Base-by-base conservation (phyloP, 805 yeast genomes). In the Myxozyma kluyveri region DNA sequence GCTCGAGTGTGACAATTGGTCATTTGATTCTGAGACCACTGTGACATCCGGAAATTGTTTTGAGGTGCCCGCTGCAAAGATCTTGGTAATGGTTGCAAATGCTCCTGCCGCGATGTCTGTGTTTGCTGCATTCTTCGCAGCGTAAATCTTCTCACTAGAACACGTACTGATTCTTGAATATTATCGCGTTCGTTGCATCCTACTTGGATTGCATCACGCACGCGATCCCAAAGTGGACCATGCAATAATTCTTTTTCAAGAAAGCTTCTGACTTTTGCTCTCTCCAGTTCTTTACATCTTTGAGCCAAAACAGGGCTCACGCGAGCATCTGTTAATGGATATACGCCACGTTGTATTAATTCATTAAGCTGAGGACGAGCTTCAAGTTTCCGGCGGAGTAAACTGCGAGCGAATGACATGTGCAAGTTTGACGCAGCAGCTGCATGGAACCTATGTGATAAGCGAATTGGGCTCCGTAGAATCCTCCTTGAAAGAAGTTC, bases 401-500 rank as follows among this genome's bases (percentile, higher is more conserved):
- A 45, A 44, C 61, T 63, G 29, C 47, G 38, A 10, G 56, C 58
- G 26, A 64, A 40, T 27, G 56, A 45, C 12, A 63, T 47, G 2
- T 53, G 61, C 52, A 50, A 45, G 33, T 14, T 29, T 21, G 50
- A 40, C 21, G 55, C 49, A 4, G 52, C 52, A 33, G 53, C 57
- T 12, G 49, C 45, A 38, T 60, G 61, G 22, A 45, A 48, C 23
- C 56, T 26, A 4, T 63, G 66, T 7, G 63, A 54, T 36, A 61
- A 42, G 9, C 54, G 56, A n/a, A 26, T 33, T 7, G 61, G 47
- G 3, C 58, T 46, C 33, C 47, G 46, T n/a, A 64, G 47, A 29
- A 64, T 60, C 39, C 59, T 59, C 18, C 63, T 55, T n/a, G 62
- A 50, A 12, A 52, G 50, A 17, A 64, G 56, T 21, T 64, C 66